Base-by-base conservation (phyloP, 2,329 filamentous ascomycete genomes). In the Westerdykella sp. region DNA sequence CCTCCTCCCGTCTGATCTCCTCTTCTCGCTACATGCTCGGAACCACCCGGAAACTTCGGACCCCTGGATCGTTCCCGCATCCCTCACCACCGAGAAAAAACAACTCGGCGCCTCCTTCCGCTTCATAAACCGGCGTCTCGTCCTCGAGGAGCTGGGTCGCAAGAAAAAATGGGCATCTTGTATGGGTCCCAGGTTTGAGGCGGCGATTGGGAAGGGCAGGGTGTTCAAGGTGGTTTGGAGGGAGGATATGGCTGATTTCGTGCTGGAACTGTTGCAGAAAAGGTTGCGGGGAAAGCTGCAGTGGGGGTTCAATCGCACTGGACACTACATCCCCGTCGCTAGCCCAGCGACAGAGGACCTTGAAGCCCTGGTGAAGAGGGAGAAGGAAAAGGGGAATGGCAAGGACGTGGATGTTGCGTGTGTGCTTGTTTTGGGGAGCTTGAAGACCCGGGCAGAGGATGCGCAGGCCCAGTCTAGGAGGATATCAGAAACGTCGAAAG, bases 21-120 rank as follows among this genome's bases (percentile, higher is more conserved):
- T 87, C 4, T 77, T 84, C 42, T 70, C 77, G 25, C 81, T 87
- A 46, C 72, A 74, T 22, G 55, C 80, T 2, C 67, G 80, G 11
- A 57, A 67, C 1, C 74, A 84, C 43, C 81, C 81, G 0, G 65
- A 72, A 9, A 78, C 76, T 0, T 57, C 63, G 0, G 53, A 67
- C 2, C 68, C 74, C 0, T 85, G 79, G 78, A 78, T 75, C 60
- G 68, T 80, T 13, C 82, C 81, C 0, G 68, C 57, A 34, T 49
- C 46, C 13, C 47, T 66, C 32, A 62, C 61, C 5, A 57, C 57
- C 2, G 25, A 28, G 25, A 28, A 28, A 28, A 49, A 50, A 22
- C 43, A 51, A 7, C 58, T 59, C 25, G 63, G 61, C 5, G 45
- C 50, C 2, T 56, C 62, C 5, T 46, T 49, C 25, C 50, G 54